phyloP scores from a whole-genome alignment of 2,329 filamentous ascomycete genomes.

The Mycosphaerella sp. region DNA sequence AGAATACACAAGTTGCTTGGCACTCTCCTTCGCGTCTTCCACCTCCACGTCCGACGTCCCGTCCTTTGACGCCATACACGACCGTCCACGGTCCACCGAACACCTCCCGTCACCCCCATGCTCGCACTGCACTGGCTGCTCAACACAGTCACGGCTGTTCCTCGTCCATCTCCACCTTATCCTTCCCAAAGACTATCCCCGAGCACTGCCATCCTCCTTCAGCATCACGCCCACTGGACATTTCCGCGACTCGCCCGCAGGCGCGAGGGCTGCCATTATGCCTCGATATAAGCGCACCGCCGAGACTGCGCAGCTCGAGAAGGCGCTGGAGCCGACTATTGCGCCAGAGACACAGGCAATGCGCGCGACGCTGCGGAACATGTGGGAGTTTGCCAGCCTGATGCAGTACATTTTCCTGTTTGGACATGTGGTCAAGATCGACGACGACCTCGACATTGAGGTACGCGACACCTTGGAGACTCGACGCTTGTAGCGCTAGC shows the following conservation, averaged over 20 bases:
- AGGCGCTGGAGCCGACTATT: conserved; percentile 23
- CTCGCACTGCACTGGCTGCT: no score
- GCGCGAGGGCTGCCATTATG: conserved; percentile 33
- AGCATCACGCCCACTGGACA: not conserved
- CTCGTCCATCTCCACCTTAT: not conserved
- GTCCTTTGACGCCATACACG: not conserved
- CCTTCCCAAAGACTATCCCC: not conserved
- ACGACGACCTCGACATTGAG: conserved; percentile 83
- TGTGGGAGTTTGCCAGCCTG: conserved; percentile 93
- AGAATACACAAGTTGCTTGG: no score
- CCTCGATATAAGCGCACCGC: conserved; percentile 51
- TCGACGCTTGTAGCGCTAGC: conserved; percentile 2
- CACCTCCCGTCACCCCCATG: not conserved
- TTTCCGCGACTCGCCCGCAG: not conserved
- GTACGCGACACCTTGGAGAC: conserved; percentile 46
- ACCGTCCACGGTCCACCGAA: not conserved
- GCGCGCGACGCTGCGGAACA: conserved; percentile 68
- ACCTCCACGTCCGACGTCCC: not conserved
- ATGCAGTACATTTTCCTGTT: conserved; percentile 93
- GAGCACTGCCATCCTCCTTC: not conserved
- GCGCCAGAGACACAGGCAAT: conserved; percentile 36
- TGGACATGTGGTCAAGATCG: conserved; percentile 80
- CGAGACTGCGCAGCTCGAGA: conserved; percentile 47
- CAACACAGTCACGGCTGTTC: not conserved
- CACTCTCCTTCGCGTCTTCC: no score